A percentile compares a stretch with the other conserved stretches of the same genome.
These are phyloP conservation scores for Bondarzewia mesenterica DNA, from an alignment of 1,284 basidiomycete genomes.

Conservation along the genomic window DNA sequence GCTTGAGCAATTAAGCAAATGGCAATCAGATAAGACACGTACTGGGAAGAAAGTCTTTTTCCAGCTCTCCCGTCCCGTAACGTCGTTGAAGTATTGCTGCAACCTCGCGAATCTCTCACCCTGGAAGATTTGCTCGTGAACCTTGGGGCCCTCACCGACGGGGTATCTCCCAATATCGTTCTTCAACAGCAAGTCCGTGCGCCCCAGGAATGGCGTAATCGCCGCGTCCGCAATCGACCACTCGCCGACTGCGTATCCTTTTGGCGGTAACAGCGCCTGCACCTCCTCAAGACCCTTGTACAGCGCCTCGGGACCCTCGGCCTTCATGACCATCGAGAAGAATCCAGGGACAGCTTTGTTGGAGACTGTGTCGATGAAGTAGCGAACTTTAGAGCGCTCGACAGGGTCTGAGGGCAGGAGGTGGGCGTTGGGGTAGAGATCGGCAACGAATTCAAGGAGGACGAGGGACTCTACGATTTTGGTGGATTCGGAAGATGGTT, in stretches of 20 bases:
- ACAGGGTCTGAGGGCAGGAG: constrained; percentile 49
- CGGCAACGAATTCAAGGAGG: constrained; percentile 55
- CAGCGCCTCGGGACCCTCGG: constrained; percentile 33
- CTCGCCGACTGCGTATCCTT: constrained; percentile 25
- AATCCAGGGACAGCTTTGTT: constrained; percentile 34
- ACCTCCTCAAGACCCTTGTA: constrained; percentile 23
- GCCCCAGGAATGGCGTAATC: constrained; percentile 38
- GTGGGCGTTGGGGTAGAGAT: constrained; percentile 36
- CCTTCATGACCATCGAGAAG: constrained; percentile 27
- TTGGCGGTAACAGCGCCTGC: constrained; percentile 23
- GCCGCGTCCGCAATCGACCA: constrained; percentile 48
- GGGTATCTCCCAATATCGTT: constrained; percentile 38
- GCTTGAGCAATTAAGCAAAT: too few relatives aligned
- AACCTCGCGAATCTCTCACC: constrained; percentile 34
- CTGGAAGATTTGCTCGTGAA: constrained; percentile 27
- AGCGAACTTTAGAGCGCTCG: constrained; percentile 44
- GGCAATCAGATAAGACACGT: constrained; percentile 6
- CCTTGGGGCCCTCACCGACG: constrained; percentile 32
- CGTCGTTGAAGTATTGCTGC: constrained; percentile 30
- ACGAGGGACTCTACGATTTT: constrained; percentile 58
- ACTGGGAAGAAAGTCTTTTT: constrained; percentile 38
- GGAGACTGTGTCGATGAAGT: constrained; percentile 47
- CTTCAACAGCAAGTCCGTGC: constrained; percentile 30
- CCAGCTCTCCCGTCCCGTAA: constrained; percentile 39
- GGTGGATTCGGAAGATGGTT: constrained; percentile 45